Percentiles rank a stretch among this genome's conserved stretches.
Conservation (phyloP, 225 moss, liverwort and hornwort genomes). For the Physcomitrium patens region DNA sequence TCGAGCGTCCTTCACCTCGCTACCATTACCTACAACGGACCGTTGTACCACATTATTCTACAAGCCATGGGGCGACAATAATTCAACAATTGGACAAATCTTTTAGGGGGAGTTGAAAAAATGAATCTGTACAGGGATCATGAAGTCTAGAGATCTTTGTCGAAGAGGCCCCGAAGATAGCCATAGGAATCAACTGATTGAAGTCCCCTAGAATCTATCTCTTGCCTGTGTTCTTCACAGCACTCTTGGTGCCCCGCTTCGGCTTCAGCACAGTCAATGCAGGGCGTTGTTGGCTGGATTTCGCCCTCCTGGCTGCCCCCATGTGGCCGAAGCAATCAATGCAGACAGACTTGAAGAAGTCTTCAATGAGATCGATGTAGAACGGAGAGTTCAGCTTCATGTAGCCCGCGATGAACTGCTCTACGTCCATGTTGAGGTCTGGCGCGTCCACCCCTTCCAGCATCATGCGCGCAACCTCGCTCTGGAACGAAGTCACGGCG, state of each 20-base stretch:
- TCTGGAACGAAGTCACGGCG: conserved; percentile 53
- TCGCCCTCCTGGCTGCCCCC: conserved; percentile 11
- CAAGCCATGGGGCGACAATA: too few relatives aligned
- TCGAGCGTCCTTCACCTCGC: too few relatives aligned
- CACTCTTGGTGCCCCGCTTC: conserved; percentile 34
- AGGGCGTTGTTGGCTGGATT: background rate
- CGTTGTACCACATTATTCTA: too few relatives aligned
- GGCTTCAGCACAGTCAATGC: conserved; percentile 44
- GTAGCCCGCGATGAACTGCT: conserved; percentile 63
- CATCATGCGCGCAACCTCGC: conserved; percentile 66
- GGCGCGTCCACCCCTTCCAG: conserved; percentile 54
- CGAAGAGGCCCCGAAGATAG: too few relatives aligned
- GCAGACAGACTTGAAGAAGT: conserved; percentile 65
- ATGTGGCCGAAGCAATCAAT: conserved; percentile 57
- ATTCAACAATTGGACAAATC: too few relatives aligned
- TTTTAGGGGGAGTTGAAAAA: too few relatives aligned
- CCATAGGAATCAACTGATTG: too few relatives aligned
- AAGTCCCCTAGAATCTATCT: too few relatives aligned
- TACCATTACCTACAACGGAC: too few relatives aligned
- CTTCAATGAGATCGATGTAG: conserved; percentile 58
- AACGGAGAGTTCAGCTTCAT: conserved; percentile 63
- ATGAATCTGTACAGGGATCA: too few relatives aligned
- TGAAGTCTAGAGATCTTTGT: too few relatives aligned
- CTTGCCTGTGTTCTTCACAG: conserved; percentile 10
- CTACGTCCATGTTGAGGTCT: conserved; percentile 56